Conservation (phyloP, 148 eudicot genomes). For the Polygonum aviculare region DNA sequence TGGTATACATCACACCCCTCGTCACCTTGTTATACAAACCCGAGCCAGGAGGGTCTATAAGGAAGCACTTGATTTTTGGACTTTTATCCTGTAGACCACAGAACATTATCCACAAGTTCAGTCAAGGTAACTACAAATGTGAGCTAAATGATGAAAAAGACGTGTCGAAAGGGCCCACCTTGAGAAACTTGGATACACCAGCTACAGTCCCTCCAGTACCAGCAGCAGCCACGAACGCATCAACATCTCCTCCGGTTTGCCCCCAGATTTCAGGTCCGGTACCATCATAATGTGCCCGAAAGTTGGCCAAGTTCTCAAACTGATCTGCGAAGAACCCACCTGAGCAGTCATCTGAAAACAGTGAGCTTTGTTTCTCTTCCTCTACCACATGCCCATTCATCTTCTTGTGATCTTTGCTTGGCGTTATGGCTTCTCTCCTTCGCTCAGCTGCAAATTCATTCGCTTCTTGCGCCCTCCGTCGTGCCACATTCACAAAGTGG, state of each 20-base stretch:
- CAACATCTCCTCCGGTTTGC: conserved; percentile 64
- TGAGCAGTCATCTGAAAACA: conserved; percentile 47
- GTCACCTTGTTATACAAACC: conserved; percentile 93
- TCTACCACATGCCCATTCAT: conserved; percentile 24
- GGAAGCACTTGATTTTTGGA: conserved; percentile 59
- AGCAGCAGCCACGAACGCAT: conserved; percentile 93
- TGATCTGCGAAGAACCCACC: conserved; percentile 98
- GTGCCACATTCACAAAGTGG: conserved; percentile 86
- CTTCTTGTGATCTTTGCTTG: conserved; percentile 18
- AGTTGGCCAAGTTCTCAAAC: conserved; percentile 93
- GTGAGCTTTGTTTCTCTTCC: conserved; percentile 19
- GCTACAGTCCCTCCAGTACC: conserved; percentile 98
- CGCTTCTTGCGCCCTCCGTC: conserved; percentile 86
- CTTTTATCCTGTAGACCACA: conserved; percentile 55
- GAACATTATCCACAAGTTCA: neutral
- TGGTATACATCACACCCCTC: conserved; percentile 94
- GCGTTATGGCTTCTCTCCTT: conserved; percentile 11
- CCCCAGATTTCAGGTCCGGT: conserved; percentile 98
- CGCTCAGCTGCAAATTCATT: conserved; percentile 46
- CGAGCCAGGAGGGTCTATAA: conserved; percentile 94
- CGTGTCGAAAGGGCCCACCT: conserved; percentile 31
- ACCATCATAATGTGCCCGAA: conserved; percentile 79
- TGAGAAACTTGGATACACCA: conserved; percentile 74
- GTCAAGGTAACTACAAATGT: neutral
- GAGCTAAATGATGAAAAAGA: neutral